These are phyloP conservation scores for Hemerocallis citrina DNA, from an alignment of 106 monocot species.

Conservation along the genomic window DNA sequence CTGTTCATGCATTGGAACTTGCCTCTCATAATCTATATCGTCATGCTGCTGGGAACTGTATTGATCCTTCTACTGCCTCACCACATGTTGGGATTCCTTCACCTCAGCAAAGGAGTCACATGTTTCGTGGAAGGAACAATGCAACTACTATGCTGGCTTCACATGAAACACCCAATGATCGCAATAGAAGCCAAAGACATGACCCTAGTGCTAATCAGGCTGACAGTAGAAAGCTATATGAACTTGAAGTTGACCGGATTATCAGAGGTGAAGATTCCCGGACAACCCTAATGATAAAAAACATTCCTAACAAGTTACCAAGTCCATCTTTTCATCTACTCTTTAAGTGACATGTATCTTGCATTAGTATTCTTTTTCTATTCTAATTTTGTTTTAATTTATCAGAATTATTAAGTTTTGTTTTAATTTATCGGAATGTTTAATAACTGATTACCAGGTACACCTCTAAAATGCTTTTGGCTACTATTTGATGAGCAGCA, in stretches of 20 bases:
- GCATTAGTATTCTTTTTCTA: neutral
- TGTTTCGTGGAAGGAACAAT: conserved; percentile 58
- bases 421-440: neutral
- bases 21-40: conserved; percentile 42
- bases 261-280: conserved; percentile 66
- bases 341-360: neutral
- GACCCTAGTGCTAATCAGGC: conserved; percentile 35
- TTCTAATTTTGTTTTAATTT: no score
- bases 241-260: conserved; percentile 88
- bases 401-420: no score
- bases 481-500: conserved; percentile 96
- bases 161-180: conserved; percentile 39
- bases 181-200: conserved; percentile 50
- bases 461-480: conserved; percentile 94
- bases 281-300: conserved; percentile 97
- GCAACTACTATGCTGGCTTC: conserved; percentile 21
- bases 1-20: conserved; percentile 36
- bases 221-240: conserved; percentile 88
- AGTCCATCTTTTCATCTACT: neutral
- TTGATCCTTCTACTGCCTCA: conserved; percentile 41
- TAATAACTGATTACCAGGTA: conserved; percentile 39
- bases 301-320: conserved; percentile 92
- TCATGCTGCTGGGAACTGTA: conserved; percentile 29
- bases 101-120: conserved; percentile 49
- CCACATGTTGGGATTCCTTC: conserved; percentile 39